phyloP scores from a whole-genome alignment of 2,329 filamentous ascomycete species.

The Ceratocystis cacaofunesta region DNA sequence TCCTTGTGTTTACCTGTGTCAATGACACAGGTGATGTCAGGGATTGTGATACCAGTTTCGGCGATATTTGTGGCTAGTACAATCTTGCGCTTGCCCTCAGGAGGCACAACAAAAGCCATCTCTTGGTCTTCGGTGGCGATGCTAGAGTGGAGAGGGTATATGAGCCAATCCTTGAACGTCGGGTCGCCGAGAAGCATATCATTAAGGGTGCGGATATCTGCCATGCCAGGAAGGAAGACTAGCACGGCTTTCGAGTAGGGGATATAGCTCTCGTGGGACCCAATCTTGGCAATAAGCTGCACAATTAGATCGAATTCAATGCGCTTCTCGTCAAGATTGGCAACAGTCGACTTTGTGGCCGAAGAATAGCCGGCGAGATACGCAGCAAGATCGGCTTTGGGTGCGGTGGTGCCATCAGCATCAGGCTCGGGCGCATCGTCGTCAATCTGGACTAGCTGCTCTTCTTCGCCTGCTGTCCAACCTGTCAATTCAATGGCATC shows the following conservation, averaged over 20 bases:
- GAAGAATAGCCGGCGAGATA: slow-evolving; percentile 59
- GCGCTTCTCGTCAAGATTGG: slow-evolving; percentile 74
- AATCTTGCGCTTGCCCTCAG: slow-evolving; percentile 72
- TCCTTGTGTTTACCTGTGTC: slow-evolving; percentile 95
- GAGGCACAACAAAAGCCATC: slow-evolving; percentile 74
- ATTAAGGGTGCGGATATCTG: slow-evolving; percentile 78
- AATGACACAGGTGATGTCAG: slow-evolving; percentile 91
- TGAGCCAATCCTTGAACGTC: slow-evolving; percentile 64
- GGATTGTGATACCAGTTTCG: slow-evolving; percentile 96
- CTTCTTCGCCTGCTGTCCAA: slow-evolving; percentile 44
- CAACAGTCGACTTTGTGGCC: slow-evolving; percentile 58
- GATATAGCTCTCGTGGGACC: slow-evolving; percentile 48
- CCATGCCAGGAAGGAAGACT: slow-evolving; percentile 90
- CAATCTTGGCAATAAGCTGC: slow-evolving; percentile 62
- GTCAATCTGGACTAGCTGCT: slow-evolving; percentile 26
- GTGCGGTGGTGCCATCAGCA: slow-evolving; percentile 35
- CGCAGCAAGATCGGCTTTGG: slow-evolving; percentile 43
- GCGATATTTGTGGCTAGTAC: slow-evolving; percentile 96
- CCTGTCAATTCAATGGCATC: slow-evolving; percentile 82
- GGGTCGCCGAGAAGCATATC: slow-evolving; percentile 68
- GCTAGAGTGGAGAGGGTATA: slow-evolving; percentile 83
- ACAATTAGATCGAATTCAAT: slow-evolving; percentile 82
- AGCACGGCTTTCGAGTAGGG: slow-evolving; percentile 78
- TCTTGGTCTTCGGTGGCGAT: slow-evolving; percentile 96
- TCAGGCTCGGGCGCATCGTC: slow-evolving; percentile 35